phyloP scores from a whole-genome alignment of 2,329 filamentous ascomycete species.

The Dendrostoma leiphaemia region DNA sequence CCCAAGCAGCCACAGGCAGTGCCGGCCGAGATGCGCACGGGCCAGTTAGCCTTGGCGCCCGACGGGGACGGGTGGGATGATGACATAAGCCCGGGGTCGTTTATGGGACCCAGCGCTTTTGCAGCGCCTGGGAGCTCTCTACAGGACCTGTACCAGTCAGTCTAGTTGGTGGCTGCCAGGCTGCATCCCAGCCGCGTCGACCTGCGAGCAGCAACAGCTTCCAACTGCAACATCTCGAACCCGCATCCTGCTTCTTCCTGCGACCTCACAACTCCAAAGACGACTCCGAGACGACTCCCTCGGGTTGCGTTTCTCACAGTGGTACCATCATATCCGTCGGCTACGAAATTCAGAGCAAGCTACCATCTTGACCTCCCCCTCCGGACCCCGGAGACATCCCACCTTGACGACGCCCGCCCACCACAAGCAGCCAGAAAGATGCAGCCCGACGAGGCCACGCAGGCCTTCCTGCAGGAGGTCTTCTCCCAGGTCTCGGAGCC shows the following conservation, averaged over 20 bases:
- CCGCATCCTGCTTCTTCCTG: not conserved
- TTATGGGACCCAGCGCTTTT: no score
- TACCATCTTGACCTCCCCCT: not conserved
- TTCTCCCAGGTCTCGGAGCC: slow-evolving; percentile 57
- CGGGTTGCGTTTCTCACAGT: not conserved
- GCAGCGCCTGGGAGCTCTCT: slow-evolving; percentile 18
- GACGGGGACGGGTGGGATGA: not conserved
- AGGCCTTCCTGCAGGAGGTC: slow-evolving; percentile 70
- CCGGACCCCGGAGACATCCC: not conserved
- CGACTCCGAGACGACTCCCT: not conserved
- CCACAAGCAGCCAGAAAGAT: slow-evolving; percentile 20
- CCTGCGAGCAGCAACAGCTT: slow-evolving; percentile 17
- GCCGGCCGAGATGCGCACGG: slow-evolving; percentile 13
- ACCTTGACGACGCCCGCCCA: slow-evolving; percentile 6
- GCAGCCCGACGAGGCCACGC: slow-evolving; percentile 86
- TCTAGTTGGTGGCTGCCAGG: slow-evolving; percentile 27
- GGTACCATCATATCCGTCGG: not conserved
- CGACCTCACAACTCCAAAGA: not conserved
- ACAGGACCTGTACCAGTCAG: slow-evolving; percentile 18
- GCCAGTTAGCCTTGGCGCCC: not conserved
- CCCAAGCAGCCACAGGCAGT: slow-evolving; percentile 15
- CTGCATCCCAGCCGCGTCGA: slow-evolving; percentile 43
- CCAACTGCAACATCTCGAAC: slow-evolving; percentile 14
- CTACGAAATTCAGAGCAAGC: not conserved
- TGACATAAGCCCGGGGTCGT: slow-evolving; percentile 13